Conservation (phyloP, 768 basidiomycete genomes). For the Kwoniella botswanensis region DNA sequence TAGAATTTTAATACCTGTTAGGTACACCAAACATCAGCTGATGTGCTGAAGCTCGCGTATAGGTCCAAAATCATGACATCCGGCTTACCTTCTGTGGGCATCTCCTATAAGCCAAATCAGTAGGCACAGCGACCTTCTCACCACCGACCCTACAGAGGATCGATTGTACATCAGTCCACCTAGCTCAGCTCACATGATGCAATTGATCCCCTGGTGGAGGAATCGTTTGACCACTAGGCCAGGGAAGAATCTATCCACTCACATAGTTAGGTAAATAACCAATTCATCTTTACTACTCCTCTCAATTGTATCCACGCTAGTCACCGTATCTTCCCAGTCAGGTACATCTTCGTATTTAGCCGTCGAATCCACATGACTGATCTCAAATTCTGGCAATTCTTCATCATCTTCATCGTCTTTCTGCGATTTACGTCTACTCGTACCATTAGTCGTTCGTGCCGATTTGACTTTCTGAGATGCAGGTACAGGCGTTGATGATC, state of each 20-base stretch:
- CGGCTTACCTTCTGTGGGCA: conserved; percentile 53
- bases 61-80: too few relatives aligned
- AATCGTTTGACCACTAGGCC: too few relatives aligned
- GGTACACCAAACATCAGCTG: neutral
- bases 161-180: too few relatives aligned
- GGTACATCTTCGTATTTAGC: conserved; percentile 47
- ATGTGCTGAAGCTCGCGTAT: neutral
- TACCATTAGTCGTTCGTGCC: conserved; percentile 20
- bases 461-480: conserved; percentile 29
- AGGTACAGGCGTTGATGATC: conserved; percentile 20
- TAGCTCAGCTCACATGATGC: too few relatives aligned
- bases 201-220: too few relatives aligned
- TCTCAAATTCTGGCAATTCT: conserved; percentile 27
- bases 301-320: conserved; percentile 51
- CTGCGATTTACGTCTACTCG: neutral
- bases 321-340: conserved; percentile 54
- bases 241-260: conserved; percentile 18
- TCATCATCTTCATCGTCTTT: conserved; percentile 32
- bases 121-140: conserved; percentile 37
- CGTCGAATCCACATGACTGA: conserved; percentile 44
- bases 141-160: conserved; percentile 42
- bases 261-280: conserved; percentile 54
- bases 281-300: conserved; percentile 35
- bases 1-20: conserved; percentile 55
- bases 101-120: conserved; percentile 44